Percentiles rank a stretch among this genome's conserved stretches.
Evolutionary conservation across 1,284 basidiomycete genomes (phyloP).

Genomic region (Gomphus bonarii): DNA sequence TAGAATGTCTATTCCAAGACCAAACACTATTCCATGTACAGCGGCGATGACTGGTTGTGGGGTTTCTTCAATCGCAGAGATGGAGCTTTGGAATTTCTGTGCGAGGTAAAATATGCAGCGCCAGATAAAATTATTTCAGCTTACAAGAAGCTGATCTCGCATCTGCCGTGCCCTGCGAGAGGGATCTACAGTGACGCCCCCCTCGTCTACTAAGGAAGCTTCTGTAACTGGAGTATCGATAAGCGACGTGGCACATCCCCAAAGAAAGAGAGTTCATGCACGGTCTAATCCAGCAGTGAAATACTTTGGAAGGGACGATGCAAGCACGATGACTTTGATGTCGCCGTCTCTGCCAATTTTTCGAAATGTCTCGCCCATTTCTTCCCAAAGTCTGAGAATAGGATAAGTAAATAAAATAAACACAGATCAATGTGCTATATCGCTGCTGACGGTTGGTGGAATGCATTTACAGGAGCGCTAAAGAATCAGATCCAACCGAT

Average conservation of each 20-base stretch:
- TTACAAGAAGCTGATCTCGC: conserved; percentile 38
- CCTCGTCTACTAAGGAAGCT: neutral
- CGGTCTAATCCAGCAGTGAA: conserved; percentile 80
- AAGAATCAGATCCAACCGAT: neutral
- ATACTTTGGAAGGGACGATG: conserved; percentile 56
- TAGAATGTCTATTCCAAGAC: conserved; percentile 72
- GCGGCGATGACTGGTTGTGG: conserved; percentile 82
- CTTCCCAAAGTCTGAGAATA: conserved; percentile 55
- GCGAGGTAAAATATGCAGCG: neutral
- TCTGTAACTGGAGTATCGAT: neutral
- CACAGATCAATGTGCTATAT: neutral
- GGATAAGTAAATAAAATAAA: neutral
- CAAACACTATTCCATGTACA: conserved; percentile 66
- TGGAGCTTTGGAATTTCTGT: conserved; percentile 60
- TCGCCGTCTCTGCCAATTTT: conserved; percentile 42
- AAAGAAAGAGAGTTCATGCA: conserved; percentile 26
- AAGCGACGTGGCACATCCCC: neutral
- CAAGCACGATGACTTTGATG: conserved; percentile 62
- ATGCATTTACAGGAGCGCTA: conserved; percentile 71
- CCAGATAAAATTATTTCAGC: conserved; percentile 3
- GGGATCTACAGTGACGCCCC: conserved; percentile 27
- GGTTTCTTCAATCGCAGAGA: conserved; percentile 60
- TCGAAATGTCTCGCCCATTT: conserved; percentile 55
- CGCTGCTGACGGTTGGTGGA: conserved; percentile 41
- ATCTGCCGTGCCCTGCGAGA: conserved; percentile 45